These are phyloP conservation scores for Gossypium davidsonii DNA, from an alignment of 441 rosid species.

Conservation along the genomic window DNA sequence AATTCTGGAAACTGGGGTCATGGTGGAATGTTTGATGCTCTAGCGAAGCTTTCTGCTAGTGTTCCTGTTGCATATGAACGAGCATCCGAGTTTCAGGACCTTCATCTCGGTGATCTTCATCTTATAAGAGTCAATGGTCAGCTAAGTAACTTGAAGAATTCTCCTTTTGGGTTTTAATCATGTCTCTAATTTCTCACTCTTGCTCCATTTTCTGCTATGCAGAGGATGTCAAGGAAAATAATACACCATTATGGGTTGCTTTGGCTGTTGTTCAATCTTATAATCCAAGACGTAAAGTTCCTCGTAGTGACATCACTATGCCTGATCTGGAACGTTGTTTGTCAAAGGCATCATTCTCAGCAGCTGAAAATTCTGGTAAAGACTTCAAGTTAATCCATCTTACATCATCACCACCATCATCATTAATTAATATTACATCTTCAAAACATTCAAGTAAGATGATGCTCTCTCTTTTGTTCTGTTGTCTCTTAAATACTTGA, in stretches of 20 bases:
- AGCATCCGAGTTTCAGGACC: conserved; percentile 69
- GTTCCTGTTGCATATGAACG: conserved; percentile 50
- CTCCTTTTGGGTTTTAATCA: neutral
- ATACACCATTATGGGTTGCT: conserved; percentile 53
- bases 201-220: conserved; percentile 9
- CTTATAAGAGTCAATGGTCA: conserved; percentile 60
- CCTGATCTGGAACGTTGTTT: conserved; percentile 72
- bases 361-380: conserved; percentile 70
- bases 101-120: conserved; percentile 84
- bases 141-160: conserved; percentile 14
- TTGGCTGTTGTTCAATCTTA: conserved; percentile 78
- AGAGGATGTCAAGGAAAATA: conserved; percentile 36
- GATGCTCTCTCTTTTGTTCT: neutral
- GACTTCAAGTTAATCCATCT: neutral
- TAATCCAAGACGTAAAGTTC: conserved; percentile 61
- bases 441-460: conserved; percentile 4
- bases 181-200: neutral
- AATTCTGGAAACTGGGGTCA: conserved; percentile 88
- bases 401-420: neutral
- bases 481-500: neutral
- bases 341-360: conserved; percentile 58
- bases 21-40: conserved; percentile 80
- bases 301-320: conserved; percentile 60
- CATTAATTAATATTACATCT: neutral
- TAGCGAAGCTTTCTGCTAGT: conserved; percentile 47